Evolutionary conservation across 1,284 basidiomycete species (phyloP), one percentile per base, ranked within the genome.

Genomic region (Papiliotrema terrestris): DNA sequence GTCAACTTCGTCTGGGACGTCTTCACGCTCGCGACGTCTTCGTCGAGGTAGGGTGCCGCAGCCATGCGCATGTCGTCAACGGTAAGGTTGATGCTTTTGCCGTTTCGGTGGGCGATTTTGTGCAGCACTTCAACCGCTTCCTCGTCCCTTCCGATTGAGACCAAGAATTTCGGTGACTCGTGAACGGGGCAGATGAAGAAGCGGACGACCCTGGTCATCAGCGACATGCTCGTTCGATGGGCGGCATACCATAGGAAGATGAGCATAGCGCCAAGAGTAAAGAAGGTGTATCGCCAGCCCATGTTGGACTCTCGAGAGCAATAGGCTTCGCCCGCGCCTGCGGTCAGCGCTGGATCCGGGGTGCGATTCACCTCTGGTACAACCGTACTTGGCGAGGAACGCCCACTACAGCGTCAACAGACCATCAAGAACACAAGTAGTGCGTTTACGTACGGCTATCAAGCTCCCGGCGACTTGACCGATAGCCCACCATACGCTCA

Each of bases 281-380:
- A 84, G 81, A 82, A 77, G 26, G 82, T 80, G 71, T 84, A 85
- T 65, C 84, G 77, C 84, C 84, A 85, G 22, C 84, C 84, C 76
- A 80, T 80, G 67, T 85, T 85, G 51, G 78, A 67, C 2, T 69
- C 72, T 52, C 73, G 77, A 2, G 75, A 67, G 59, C 84, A 69
- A 44, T 58, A 84, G 36, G 73, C 55, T 11, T 74, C 78, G 45
- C 57, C 56, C 26, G 62, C 62, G 54, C 66, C 68, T 54, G 65
- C 61, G 67, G 54, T 38, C 26, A 48, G 20, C 20, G 19, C 9
- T 3, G 22, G 20, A 6, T 5, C 36, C 44, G 9, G 8, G 20
- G 26, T 2, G 8, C 9, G 22, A 53, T 51, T 49, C 43, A 51
- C 55, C 59, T 25, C 48, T 47, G 13, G n/a, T 19, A 43, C 58